Evolutionary conservation across 1,284 basidiomycete genomes (phyloP).

Genomic region (Trametes polyzona): DNA sequence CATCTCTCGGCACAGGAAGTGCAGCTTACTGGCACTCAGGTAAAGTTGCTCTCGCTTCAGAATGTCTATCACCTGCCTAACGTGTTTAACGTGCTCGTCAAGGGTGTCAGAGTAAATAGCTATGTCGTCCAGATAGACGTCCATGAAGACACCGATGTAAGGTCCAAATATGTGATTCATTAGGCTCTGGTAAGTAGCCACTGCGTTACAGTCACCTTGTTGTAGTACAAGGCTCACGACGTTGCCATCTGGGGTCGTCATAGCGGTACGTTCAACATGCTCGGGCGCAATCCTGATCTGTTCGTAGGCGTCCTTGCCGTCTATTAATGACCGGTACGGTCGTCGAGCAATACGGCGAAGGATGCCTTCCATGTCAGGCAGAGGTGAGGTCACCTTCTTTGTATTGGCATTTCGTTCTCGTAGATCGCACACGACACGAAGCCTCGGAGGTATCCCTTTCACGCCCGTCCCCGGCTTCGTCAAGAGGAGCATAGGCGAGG

Average conservation of each 20-base stretch:
- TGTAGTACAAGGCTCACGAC: constrained; percentile 33
- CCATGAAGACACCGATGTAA: constrained; percentile 30
- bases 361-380: constrained; percentile 27
- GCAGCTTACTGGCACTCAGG: constrained; percentile 33
- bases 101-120: constrained; percentile 33
- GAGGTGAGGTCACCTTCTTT: constrained; percentile 37
- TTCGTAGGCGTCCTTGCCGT: constrained; percentile 18
- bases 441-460: constrained; percentile 8
- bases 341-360: constrained; percentile 7
- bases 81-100: constrained; percentile 34
- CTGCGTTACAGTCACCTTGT: constrained; percentile 42
- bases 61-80: constrained; percentile 29
- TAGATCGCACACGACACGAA: constrained; percentile 41
- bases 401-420: constrained; percentile 41
- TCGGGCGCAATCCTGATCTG: constrained; percentile 21
- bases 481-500: constrained; percentile 40
- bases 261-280: constrained; percentile 16
- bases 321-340: constrained; percentile 10
- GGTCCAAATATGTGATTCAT: constrained; percentile 39
- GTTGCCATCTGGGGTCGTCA: constrained; percentile 35
- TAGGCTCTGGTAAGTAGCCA: constrained; percentile 38
- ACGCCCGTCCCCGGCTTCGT: constrained; percentile 31
- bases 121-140: constrained; percentile 34
- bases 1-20: constrained; percentile 30
- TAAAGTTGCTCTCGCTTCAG: constrained; percentile 30